Conservation (phyloP, 495 filamentous ascomycete genomes). For the Penicillium parvum region DNA sequence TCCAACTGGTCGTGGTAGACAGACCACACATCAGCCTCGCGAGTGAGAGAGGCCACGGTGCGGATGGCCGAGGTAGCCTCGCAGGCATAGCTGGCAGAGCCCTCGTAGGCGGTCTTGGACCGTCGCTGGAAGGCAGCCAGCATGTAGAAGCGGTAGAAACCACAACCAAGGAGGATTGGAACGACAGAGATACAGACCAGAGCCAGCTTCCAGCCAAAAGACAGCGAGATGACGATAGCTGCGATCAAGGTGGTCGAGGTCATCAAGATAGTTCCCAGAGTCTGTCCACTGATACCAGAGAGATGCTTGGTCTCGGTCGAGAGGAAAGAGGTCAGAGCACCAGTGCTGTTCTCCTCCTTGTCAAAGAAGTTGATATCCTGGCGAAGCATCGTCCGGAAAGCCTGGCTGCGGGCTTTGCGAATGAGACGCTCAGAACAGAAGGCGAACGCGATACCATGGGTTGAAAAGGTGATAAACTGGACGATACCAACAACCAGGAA, state of each 20-base stretch:
- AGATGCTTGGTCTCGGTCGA: slow-evolving; percentile 83
- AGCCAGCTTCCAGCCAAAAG: slow-evolving; percentile 86
- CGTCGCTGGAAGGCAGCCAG: slow-evolving; percentile 68
- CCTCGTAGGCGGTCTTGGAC: slow-evolving; percentile 66
- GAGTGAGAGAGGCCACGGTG: slow-evolving; percentile 84
- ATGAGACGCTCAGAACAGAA: slow-evolving; percentile 80
- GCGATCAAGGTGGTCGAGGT: slow-evolving; percentile 69
- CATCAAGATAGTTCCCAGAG: slow-evolving; percentile 74
- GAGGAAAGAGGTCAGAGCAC: slow-evolving; percentile 78
- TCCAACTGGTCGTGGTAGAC: slow-evolving; percentile 68
- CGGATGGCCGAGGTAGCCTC: slow-evolving; percentile 89
- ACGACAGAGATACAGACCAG: slow-evolving; percentile 77
- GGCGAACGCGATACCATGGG: slow-evolving; percentile 72
- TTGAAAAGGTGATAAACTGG: slow-evolving; percentile 63
- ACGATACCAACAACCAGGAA: slow-evolving; percentile 88
- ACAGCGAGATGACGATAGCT: slow-evolving; percentile 59
- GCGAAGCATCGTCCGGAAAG: slow-evolving; percentile 85
- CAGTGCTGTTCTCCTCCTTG: slow-evolving; percentile 75
- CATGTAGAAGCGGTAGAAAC: slow-evolving; percentile 84
- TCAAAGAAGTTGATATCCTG: slow-evolving; percentile 93
- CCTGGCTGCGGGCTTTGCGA: slow-evolving; percentile 69
- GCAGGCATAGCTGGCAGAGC: slow-evolving; percentile 78
- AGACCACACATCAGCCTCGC: slow-evolving; percentile 72
- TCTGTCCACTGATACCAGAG: slow-evolving; percentile 74
- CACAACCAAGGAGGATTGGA: slow-evolving; percentile 71